These are phyloP conservation scores for Clathrus columnatus DNA, from an alignment of 768 basidiomycete genomes.

Conservation along the genomic window DNA sequence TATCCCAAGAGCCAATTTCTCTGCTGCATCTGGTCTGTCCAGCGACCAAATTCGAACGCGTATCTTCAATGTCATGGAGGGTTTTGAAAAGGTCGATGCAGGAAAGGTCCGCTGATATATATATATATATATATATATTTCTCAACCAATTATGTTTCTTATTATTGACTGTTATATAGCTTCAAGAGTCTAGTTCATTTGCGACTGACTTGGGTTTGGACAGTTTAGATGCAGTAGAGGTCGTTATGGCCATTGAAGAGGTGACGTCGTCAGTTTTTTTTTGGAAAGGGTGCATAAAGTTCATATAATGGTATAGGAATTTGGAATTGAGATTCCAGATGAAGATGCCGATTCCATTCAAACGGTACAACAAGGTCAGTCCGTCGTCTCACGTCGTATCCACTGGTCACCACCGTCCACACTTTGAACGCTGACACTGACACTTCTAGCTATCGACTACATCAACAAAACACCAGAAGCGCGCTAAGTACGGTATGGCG, in stretches of 20 bases:
- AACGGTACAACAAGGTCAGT: conserved; percentile 81
- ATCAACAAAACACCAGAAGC: conserved; percentile 86
- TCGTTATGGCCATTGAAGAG: conserved; percentile 99
- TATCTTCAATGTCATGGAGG: conserved; percentile 75
- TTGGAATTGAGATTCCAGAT: conserved; percentile 96
- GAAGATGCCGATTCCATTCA: conserved; percentile 91
- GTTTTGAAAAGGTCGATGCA: conserved; percentile 81
- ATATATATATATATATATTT: conserved; percentile 7
- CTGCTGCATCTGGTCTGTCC: conserved; percentile 57
- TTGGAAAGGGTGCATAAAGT: background rate
- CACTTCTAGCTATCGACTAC: conserved; percentile 77
- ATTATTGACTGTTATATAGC: conserved; percentile 31
- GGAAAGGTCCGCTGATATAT: conserved; percentile 46
- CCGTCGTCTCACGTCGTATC: conserved; percentile 10
- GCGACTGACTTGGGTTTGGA: conserved; percentile 83
- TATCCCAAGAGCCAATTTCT: conserved; percentile 42
- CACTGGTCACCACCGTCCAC: too few species aligned
- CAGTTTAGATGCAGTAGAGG: conserved; percentile 94
- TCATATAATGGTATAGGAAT: conserved; percentile 51
- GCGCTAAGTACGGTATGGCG: background rate
- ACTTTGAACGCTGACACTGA: conserved; percentile 7
- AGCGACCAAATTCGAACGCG: conserved; percentile 62
- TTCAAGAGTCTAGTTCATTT: conserved; percentile 59
- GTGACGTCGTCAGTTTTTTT: conserved; percentile 27
- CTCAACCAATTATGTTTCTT: background rate